Evolutionary conservation across 768 basidiomycete species (phyloP), one percentile per base, ranked within the genome.

Genomic region (Xanthoconium purpureum): DNA sequence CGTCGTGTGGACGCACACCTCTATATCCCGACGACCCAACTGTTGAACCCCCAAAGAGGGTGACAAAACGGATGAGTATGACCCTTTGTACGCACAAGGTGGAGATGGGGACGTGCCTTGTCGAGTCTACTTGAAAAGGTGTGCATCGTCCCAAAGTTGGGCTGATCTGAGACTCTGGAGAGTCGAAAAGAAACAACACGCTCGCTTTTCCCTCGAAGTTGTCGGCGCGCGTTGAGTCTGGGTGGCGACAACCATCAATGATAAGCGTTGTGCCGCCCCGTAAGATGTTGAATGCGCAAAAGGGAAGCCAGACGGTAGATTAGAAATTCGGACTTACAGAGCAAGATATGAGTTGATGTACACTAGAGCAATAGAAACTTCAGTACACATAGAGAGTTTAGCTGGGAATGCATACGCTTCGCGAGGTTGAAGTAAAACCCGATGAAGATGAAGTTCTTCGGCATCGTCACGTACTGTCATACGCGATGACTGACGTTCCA

Each of bases 271-370:
- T 33, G n/a, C 11, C 12, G 3, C 5, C 9, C 42, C 44, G 14
- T 9, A 15, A 5, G 44, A 18, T 4, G n/a, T 6, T 39, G 12
- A 4, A 15, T 4, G 24, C 17, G 32, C 8, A 20, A 17, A 18
- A 10, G n/a, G 13, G 38, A 39, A 38, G 1, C 29, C 17, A 18
- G 20, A 17, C 5, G 29, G 35, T 36, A 28, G 35, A 20, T 29
- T 32, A 9, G 8, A 10, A n/a, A 10, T n/a, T 33, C 29, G n/a
- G 45, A 61, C 66, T 58, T 50, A 74, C 66, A 71, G 74, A 14
- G 81, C 78, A 28, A 84, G 75, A 61, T 82, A 82, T 8, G 81
- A 78, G 59, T 82, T 83, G 33, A 79, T 70, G 59, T 84, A 83
- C 32, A 84, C 80, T 84, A 45, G 18, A 28, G 14, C 1, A 15